phyloP scores from a whole-genome alignment of 495 filamentous ascomycete genomes.

The Aspergillus panamensis region DNA sequence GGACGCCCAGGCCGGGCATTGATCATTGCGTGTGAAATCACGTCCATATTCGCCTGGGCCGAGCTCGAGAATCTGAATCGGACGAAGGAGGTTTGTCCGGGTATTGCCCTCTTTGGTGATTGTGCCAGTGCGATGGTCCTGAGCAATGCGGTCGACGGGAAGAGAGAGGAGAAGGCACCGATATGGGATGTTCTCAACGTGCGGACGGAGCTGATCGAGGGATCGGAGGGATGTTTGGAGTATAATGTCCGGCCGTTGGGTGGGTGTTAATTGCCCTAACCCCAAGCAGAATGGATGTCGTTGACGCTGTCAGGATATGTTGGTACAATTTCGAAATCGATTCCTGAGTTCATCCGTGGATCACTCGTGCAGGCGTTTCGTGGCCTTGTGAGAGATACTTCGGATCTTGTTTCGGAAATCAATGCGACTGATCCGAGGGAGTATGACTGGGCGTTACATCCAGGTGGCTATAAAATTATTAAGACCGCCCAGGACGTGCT shows the following conservation, averaged over 20 bases:
- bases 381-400: neutral
- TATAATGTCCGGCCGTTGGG: neutral
- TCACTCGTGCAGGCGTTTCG: neutral
- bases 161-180: neutral
- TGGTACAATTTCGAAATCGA: neutral
- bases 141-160: neutral
- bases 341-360: neutral
- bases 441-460: slow-evolving; percentile 11
- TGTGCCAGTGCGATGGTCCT: slow-evolving; percentile 5
- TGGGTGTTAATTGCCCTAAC: too few species aligned
- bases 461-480: slow-evolving; percentile 2
- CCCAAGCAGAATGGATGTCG: neutral
- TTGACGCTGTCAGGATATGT: neutral
- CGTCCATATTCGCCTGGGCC: neutral
- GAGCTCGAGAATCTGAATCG: neutral
- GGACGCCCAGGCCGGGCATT: neutral
- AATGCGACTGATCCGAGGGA: neutral
- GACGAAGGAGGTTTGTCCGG: neutral
- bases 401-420: neutral
- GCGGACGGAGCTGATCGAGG: neutral
- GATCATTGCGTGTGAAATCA: slow-evolving; percentile 2
- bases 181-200: neutral
- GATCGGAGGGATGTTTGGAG: neutral
- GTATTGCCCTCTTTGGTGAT: neutral
- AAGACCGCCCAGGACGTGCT: neutral